Evolutionary conservation across 371 early-diverging fungal species (phyloP).

Genomic region (Blakeslea trispora): DNA sequence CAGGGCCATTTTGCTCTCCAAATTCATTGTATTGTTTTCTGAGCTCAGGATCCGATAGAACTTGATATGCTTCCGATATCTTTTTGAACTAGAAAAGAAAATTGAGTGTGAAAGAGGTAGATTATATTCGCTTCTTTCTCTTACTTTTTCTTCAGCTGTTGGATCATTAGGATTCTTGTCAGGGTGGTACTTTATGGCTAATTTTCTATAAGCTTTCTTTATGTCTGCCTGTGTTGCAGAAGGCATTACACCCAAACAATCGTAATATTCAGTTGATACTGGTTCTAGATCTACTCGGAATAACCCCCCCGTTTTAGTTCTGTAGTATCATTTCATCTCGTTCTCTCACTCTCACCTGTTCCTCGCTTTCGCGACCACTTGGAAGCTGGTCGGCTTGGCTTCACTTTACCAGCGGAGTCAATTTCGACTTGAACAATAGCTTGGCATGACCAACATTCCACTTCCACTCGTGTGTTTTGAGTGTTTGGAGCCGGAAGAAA

Average conservation of each 20-base stretch:
- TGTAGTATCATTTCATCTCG: too few relatives aligned
- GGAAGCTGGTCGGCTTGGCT: conserved; percentile 23
- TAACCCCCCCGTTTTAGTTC: too few relatives aligned
- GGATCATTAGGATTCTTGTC: conserved; percentile 76
- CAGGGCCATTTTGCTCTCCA: conserved; percentile 72
- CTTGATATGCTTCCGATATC: conserved; percentile 95
- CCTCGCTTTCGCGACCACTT: conserved; percentile 43
- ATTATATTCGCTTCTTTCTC: conserved; percentile 88
- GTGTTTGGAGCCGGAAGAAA: conserved; percentile 33
- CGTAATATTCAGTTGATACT: conserved; percentile 76
- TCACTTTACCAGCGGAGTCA: conserved; percentile 39
- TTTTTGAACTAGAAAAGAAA: conserved; percentile 70
- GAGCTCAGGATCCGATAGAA: conserved; percentile 83
- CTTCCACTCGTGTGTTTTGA: conserved; percentile 28
- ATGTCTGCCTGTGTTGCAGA: conserved; percentile 64
- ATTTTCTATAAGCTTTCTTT: conserved; percentile 79
- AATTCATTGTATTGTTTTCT: conserved; percentile 86
- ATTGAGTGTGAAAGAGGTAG: conserved; percentile 77
- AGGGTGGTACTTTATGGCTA: conserved; percentile 87
- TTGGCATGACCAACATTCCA: conserved; percentile 59
- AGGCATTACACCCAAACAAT: conserved; percentile 53
- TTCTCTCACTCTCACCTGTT: conserved; percentile 19
- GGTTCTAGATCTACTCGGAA: conserved; percentile 66
- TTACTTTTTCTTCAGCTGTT: conserved; percentile 80
- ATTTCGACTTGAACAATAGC: conserved; percentile 51